A percentile compares a stretch with the other conserved stretches of the same genome.
These are phyloP conservation scores for Plantago lanceolata DNA, from an alignment of 305 asterid species.

Conservation along the genomic window DNA sequence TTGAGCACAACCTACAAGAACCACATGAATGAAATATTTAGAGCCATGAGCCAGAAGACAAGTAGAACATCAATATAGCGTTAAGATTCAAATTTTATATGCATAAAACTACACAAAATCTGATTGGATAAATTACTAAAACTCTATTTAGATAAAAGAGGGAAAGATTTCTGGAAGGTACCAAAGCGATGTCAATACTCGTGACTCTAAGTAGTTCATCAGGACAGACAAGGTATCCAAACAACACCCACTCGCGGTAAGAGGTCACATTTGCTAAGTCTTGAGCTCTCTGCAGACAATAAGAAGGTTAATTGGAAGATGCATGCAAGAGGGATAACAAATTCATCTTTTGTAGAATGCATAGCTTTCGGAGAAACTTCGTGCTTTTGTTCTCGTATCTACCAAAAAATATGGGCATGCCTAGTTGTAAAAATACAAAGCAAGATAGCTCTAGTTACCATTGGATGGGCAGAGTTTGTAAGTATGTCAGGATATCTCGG, in stretches of 20 bases:
- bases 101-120: conserved; percentile 16
- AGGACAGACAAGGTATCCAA: conserved; percentile 97
- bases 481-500: conserved; percentile 99
- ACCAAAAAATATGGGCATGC: conserved; percentile 15
- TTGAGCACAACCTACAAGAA: conserved; percentile 82
- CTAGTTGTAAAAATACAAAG: conserved; percentile 13
- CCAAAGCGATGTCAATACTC: conserved; percentile 97
- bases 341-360: conserved; percentile 13
- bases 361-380: conserved; percentile 17
- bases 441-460: conserved; percentile 47
- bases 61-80: conserved; percentile 22
- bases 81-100: conserved; percentile 21
- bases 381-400: conserved; percentile 15
- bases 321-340: conserved; percentile 19
- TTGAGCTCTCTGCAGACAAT: conserved; percentile 83
- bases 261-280: conserved; percentile 98
- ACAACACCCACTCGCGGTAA: conserved; percentile 92
- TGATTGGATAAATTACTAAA: conserved; percentile 14
- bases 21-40: conserved; percentile 26
- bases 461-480: conserved; percentile 97
- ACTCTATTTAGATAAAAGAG: conserved; percentile 24
- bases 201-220: conserved; percentile 98
- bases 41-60: conserved; percentile 25
- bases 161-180: conserved; percentile 31
- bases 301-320: conserved; percentile 18